Evolutionary conservation across 257 asterid species (phyloP), one percentile per base, ranked within the genome.

Genomic region (Scutellaria barbata): DNA sequence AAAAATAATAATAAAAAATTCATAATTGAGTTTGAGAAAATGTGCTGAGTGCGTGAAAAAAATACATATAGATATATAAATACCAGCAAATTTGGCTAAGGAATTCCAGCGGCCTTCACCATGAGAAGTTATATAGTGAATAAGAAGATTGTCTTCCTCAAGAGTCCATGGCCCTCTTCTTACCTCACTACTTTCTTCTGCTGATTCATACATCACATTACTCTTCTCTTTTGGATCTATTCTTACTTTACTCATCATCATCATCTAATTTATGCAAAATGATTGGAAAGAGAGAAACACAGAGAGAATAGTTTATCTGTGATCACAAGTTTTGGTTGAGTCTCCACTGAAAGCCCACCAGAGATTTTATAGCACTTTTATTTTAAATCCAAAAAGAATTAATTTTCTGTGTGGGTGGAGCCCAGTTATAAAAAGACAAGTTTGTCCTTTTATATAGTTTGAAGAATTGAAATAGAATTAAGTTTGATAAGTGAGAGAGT

Each of bases 101-200:
- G 86, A 78, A 76, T 87, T 90, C 96, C 98, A 92, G 14, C 86
- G 87, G 43, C 98, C 96, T 90, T 90, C 98, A 1, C 96, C 91
- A 66, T 88, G 86, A 59, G 68, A 74, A 47, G 83, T 62, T 25
- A 90, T 81, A 50, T 76, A 85, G 8, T 81, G 85, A 69, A 80
- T 84, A 22, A 92, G 96, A 69, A 92, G 91, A 56, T 85, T 84
- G 75, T 92, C 98, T 85, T 92, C 98, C 17, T 92, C 98, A 46
- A 78, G 83, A 9, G 95, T 88, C 98, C 98, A 92, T 73, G 96
- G 96, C 53, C 98, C 98, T 82, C 84, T 90, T 78, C 98, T 83
- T 7, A 88, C 60, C 77, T 85, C 90, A 77, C 56, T 57, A 1
- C 1, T 22, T 22, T 22, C 25, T 25, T 67, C 83, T 50, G 60